Conservation (phyloP, 83 land plant species). For the Isoetes engelmannii region DNA sequence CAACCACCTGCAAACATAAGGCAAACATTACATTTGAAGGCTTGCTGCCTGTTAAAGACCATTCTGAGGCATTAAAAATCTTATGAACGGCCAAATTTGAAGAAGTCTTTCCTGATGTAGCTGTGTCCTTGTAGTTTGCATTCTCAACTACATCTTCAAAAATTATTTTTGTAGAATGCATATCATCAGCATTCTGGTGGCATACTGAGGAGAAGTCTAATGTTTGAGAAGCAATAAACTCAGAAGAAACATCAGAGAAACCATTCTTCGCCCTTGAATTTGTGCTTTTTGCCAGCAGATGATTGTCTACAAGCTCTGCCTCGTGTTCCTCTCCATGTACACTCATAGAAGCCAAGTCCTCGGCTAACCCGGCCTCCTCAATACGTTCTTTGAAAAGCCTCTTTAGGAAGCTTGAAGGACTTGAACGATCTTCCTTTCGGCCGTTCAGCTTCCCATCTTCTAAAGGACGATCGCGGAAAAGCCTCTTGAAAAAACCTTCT, state of each 20-base stretch:
- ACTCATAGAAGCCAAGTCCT: too few species aligned
- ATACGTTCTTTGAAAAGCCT: constrained; percentile 35
- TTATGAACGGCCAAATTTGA: background rate
- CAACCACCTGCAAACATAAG: background rate
- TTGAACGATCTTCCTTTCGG: constrained; percentile 35
- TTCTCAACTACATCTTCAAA: constrained; percentile 1
- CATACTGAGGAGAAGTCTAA: too few species aligned
- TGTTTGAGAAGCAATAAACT: background rate
- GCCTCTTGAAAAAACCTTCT: constrained; percentile 80
- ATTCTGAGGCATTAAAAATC: background rate
- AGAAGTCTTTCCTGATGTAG: constrained; percentile 1
- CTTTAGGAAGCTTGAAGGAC: constrained; percentile 35
- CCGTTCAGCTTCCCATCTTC: constrained; percentile 53
- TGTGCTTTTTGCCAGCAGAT: background rate
- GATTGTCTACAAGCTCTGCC: too few species aligned
- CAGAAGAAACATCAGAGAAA: background rate
- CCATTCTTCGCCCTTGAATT: constrained; percentile 16
- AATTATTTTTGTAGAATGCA: background rate
- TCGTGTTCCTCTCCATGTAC: too few species aligned
- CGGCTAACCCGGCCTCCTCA: constrained; percentile 19
- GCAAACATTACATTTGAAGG: background rate
- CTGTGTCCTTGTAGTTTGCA: background rate
- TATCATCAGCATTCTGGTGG: background rate
- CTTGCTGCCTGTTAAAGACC: constrained; percentile 3
- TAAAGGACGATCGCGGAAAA: constrained; percentile 62